Conservation (phyloP, 768 basidiomycete genomes). For the Sporobolomyces pararoseus region DNA sequence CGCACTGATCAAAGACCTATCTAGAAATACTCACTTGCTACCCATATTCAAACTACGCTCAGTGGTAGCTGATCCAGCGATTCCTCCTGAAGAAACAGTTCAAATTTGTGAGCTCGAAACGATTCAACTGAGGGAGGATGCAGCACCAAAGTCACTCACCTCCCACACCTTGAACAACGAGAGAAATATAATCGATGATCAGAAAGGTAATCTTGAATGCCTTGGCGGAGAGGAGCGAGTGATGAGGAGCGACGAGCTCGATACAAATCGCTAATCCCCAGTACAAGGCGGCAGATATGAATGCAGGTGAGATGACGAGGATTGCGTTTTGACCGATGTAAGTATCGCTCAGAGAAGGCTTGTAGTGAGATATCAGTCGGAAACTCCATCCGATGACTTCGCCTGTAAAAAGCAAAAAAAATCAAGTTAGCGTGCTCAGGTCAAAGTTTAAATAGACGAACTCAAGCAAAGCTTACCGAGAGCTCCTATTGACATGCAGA, state of each 20-base stretch:
- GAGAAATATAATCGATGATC: conserved; percentile 24
- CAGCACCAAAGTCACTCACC: no score
- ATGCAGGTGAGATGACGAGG: conserved; percentile 35
- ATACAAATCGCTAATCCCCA: conserved; percentile 19
- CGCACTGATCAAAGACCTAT: no score
- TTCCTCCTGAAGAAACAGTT: no score
- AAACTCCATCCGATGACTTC: background rate
- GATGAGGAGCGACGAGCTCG: background rate
- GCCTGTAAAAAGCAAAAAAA: no score
- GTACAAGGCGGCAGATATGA: conserved; percentile 34
- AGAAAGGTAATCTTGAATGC: conserved; percentile 29
- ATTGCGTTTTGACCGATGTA: conserved; percentile 26
- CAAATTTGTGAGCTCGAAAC: no score
- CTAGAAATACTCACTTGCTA: conserved; percentile 5
- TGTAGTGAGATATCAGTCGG: background rate
- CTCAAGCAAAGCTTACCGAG: background rate
- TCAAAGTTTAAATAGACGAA: background rate
- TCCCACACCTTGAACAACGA: conserved; percentile 30
- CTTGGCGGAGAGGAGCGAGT: conserved; percentile 17
- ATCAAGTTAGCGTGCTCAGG: background rate
- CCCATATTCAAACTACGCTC: conserved; percentile 4
- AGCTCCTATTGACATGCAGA: conserved; percentile 5
- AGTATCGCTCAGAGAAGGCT: background rate
- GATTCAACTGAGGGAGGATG: no score
- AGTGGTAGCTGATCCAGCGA: conserved; percentile 12